phyloP scores from a whole-genome alignment of 179 eudicot species.

The Carnegiea gigantea region DNA sequence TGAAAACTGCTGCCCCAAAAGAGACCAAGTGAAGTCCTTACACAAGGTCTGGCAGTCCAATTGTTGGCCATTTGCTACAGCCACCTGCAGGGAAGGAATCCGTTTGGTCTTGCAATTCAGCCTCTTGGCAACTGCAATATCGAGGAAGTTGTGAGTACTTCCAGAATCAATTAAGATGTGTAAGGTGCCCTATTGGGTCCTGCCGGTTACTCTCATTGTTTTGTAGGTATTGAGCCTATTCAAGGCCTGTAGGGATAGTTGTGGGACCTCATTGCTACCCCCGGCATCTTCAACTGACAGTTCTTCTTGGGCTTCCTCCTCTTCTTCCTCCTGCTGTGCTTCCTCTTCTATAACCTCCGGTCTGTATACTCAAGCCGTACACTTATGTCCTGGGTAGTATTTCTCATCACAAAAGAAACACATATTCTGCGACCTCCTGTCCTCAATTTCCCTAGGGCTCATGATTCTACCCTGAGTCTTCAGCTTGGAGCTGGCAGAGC shows the following conservation, averaged over 20 bases:
- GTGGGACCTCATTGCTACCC: not conserved
- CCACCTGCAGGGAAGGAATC: not conserved
- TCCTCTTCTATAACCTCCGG: not conserved
- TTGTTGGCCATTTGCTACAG: not conserved
- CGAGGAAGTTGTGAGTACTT: not conserved
- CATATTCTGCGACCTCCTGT: slow-evolving; percentile 10
- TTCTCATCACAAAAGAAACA: not conserved
- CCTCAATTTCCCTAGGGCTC: not conserved
- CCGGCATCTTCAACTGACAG: not conserved
- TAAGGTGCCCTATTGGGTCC: too few relatives aligned
- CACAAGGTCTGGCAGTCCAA: not conserved
- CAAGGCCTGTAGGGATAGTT: not conserved
- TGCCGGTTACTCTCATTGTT: slow-evolving; percentile 8
- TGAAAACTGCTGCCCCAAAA: too few relatives aligned
- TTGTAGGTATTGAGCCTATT: not conserved
- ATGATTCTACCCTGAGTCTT: not conserved
- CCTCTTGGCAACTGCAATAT: not conserved
- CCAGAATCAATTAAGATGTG: not conserved
- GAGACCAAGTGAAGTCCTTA: not conserved
- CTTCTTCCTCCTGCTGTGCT: not conserved
- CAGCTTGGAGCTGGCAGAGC: too few relatives aligned
- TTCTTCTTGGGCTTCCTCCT: too few relatives aligned
- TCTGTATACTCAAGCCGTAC: not conserved
- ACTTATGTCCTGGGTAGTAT: not conserved
- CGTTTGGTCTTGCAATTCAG: not conserved